Percentiles rank a stretch among this genome's conserved stretches.
phyloP scores from a whole-genome alignment of 805 yeast genomes.

The Yueomyces sinensis region DNA sequence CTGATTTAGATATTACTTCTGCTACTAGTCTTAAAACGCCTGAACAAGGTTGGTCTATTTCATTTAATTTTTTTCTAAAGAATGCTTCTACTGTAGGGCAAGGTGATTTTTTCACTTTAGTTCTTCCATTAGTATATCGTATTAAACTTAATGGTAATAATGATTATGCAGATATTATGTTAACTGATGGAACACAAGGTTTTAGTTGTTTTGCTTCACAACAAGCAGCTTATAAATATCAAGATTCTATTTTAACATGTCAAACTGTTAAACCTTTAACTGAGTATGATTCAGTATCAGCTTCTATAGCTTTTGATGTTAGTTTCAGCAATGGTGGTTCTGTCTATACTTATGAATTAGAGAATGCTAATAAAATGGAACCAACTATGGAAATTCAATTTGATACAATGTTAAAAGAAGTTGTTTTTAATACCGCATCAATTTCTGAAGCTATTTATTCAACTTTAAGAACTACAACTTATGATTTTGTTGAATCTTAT shows the following conservation, averaged over 20 bases:
- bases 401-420: slow-evolving; percentile 13
- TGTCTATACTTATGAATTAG: slow-evolving; percentile 17
- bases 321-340: slow-evolving; percentile 27
- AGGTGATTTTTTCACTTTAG: slow-evolving; percentile 19
- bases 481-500: slow-evolving; percentile 22
- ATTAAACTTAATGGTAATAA: slow-evolving; percentile 19
- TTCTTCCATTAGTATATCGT: slow-evolving; percentile 24
- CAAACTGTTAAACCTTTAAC: slow-evolving; percentile 11
- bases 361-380: slow-evolving; percentile 18
- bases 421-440: slow-evolving; percentile 15
- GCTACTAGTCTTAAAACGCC: slow-evolving; percentile 11
- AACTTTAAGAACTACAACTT: slow-evolving; percentile 22
- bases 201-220: slow-evolving; percentile 23
- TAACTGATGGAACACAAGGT: slow-evolving; percentile 16
- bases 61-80: slow-evolving; percentile 16
- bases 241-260: slow-evolving; percentile 22
- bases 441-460: slow-evolving; percentile 9
- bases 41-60: slow-evolving; percentile 24
- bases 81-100: slow-evolving; percentile 7
- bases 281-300: slow-evolving; percentile 12
- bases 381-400: slow-evolving; percentile 11
- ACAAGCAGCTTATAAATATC: slow-evolving; percentile 23
- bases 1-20: slow-evolving; percentile 6
- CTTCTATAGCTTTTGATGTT: slow-evolving; percentile 19
- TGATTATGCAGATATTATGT: slow-evolving; percentile 7